Base-by-base conservation (phyloP, 2,329 filamentous ascomycete genomes). In the Penicillium sp. region DNA sequence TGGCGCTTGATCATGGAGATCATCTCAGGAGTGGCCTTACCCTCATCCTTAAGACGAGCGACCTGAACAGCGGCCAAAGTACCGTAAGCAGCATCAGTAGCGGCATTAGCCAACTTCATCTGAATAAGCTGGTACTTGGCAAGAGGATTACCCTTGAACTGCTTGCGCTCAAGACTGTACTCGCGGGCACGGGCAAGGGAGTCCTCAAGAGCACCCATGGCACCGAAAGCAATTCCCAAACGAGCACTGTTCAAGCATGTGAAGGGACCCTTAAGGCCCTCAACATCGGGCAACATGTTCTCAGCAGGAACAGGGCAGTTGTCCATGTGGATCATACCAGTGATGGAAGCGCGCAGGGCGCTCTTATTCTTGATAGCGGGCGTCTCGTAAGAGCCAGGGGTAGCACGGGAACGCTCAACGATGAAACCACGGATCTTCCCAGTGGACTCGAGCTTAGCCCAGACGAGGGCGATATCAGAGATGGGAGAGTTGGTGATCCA, bases 401-500 rank as follows among this genome's bases (percentile, higher is more conserved):
- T 91, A 64, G 91, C 95, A 59, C 89, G 80, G 59, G 83, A 82
- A 59, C 92, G 81, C 72, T 99, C 90, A 28, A 99, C 80, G 40
- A 96, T 72, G 72, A 97, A 99, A 0, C 93, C 93, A 40, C 88
- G 82, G 59, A 99, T 97, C 78, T 95, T 95, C 55, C 90, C 91
- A 18, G 89, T 95, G 60, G 87, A 87, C 56, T 93, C 83, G 40
- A 95, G 74, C 75, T 95, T 96, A 1, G 92, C 93, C 93, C 93
- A 99, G 1, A 95, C 84, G 56, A 95, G 73, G 44, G 95, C 73
- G 2, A 95, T 79, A 61, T 95, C 89, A 1, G 89, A 82, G 61
- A 95, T 95, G 3, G 90, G 90, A 7, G 88, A 92, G 72, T 95
- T 95, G 12, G 90, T 95, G 67, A 95, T 95, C 90, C 90, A 95